A percentile compares a stretch with the other conserved stretches of the same genome.
Evolutionary conservation across 2,329 filamentous ascomycete species (phyloP).

Genomic region (Ceratocystis cubensis): DNA sequence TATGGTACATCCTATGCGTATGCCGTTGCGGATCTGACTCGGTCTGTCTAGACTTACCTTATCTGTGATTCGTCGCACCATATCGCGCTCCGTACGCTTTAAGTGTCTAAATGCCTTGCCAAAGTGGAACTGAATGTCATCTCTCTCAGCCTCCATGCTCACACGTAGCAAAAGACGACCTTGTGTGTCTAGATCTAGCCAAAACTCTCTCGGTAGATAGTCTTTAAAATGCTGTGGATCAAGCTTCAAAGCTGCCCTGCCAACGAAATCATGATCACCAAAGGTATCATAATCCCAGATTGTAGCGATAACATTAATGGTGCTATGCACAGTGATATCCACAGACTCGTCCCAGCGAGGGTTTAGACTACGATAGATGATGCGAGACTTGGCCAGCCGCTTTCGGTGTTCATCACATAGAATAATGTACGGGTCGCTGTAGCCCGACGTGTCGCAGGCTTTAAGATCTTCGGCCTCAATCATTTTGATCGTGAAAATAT

Average conservation of each 20-base stretch:
- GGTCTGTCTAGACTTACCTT: slow-evolving; percentile 48
- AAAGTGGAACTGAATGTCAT: slow-evolving; percentile 98
- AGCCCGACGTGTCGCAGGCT: slow-evolving; percentile 89
- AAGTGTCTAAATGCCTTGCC: slow-evolving; percentile 91
- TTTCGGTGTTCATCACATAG: slow-evolving; percentile 97
- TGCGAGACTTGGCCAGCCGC: slow-evolving; percentile 83
- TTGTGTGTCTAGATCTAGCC: slow-evolving; percentile 94
- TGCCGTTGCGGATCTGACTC: background rate
- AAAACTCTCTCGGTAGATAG: slow-evolving; percentile 90
- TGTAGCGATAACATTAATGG: slow-evolving; percentile 89
- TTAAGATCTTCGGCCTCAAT: slow-evolving; percentile 96
- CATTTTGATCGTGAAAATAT: slow-evolving; percentile 97
- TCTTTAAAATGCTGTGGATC: slow-evolving; percentile 96
- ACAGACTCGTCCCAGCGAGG: slow-evolving; percentile 96
- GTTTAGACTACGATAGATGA: slow-evolving; percentile 80
- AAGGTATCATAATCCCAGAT: slow-evolving; percentile 98
- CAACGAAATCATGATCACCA: slow-evolving; percentile 94
- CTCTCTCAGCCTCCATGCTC: slow-evolving; percentile 96
- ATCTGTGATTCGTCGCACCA: slow-evolving; percentile 95
- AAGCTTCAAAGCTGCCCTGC: slow-evolving; percentile 92
- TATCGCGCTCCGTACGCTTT: slow-evolving; percentile 91
- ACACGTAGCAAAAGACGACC: slow-evolving; percentile 78
- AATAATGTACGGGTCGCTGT: slow-evolving; percentile 93
- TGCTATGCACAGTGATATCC: slow-evolving; percentile 83
- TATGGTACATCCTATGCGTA: background rate